Conservation (phyloP, 257 asterid species). For the Przewalskia tangutica region DNA sequence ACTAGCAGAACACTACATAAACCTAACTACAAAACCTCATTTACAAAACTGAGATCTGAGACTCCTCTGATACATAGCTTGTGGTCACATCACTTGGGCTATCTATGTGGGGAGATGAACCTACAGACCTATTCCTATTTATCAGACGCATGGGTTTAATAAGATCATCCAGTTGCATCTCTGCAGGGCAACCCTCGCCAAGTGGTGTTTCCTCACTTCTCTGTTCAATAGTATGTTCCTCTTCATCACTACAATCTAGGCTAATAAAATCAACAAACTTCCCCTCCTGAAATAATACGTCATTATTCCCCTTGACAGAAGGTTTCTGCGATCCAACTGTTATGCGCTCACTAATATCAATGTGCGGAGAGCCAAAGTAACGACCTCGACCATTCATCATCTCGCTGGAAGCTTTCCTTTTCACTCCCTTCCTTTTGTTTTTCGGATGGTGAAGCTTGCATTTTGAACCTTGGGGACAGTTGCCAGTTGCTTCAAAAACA, state of each 20-base stretch:
- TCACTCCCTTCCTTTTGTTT: constrained; percentile 36
- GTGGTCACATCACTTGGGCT: constrained; percentile 14
- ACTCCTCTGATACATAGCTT: constrained; percentile 1
- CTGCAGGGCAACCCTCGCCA: constrained; percentile 7
- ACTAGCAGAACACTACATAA: neutral
- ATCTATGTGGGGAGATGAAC: constrained; percentile 16
- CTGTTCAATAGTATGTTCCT: constrained; percentile 2
- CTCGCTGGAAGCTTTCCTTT: constrained; percentile 34
- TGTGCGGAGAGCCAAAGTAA: constrained; percentile 67
- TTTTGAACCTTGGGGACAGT: constrained; percentile 49
- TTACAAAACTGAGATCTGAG: neutral
- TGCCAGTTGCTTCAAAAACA: constrained; percentile 66
- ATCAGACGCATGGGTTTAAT: constrained; percentile 20
- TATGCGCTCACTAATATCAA: constrained; percentile 24
- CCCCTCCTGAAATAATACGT: constrained; percentile 27
- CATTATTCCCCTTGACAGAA: constrained; percentile 30
- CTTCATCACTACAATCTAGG: constrained; percentile 37
- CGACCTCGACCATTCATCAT: constrained; percentile 57
- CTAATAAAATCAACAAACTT: constrained; percentile 55
- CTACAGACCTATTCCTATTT: constrained; percentile 14
- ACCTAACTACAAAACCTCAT: constrained; percentile 2
- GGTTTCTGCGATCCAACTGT: constrained; percentile 16
- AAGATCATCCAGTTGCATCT: constrained; percentile 13
- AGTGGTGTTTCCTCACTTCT: constrained; percentile 5
- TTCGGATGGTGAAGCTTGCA: constrained; percentile 98